Conservation (phyloP, 495 filamentous ascomycete species). For the Antarctomyces pellizariae region DNA sequence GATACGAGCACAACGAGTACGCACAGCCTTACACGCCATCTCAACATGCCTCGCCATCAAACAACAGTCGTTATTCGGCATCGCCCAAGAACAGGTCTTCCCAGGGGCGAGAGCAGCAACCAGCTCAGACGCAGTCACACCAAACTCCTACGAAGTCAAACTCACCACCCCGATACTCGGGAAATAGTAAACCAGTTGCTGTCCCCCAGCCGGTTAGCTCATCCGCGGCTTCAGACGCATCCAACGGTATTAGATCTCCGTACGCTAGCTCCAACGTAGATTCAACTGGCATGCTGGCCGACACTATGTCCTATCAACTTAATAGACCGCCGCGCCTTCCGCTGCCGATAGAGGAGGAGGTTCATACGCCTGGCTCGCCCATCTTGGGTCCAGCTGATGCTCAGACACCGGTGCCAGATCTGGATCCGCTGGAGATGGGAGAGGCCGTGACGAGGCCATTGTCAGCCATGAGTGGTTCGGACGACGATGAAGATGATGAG, state of each 20-base stretch:
- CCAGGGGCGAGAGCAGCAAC: too few species aligned
- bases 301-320: slow-evolving; percentile 34
- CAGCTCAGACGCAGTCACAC: slow-evolving; percentile 5
- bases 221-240: slow-evolving; percentile 11
- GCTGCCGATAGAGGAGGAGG: slow-evolving; percentile 74
- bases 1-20: slow-evolving; percentile 5
- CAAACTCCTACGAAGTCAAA: slow-evolving; percentile 7
- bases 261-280: slow-evolving; percentile 13
- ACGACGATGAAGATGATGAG: slow-evolving; percentile 56
- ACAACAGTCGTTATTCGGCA: slow-evolving; percentile 9
- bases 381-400: slow-evolving; percentile 45
- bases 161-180: slow-evolving; percentile 5
- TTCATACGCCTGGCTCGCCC: slow-evolving; percentile 66
- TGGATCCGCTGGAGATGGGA: slow-evolving; percentile 19
- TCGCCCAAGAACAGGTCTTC: too few species aligned
- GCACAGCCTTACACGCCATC: slow-evolving; percentile 17
- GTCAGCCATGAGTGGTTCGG: slow-evolving; percentile 43
- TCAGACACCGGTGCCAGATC: slow-evolving; percentile 26
- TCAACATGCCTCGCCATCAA: slow-evolving; percentile 12
- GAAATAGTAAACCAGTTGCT: slow-evolving; percentile 25
- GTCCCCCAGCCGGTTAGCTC: slow-evolving; percentile 21
- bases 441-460: slow-evolving; percentile 27
- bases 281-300: slow-evolving; percentile 16
- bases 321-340: slow-evolving; percentile 68
- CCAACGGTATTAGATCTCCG: slow-evolving; percentile 8